phyloP scores from a whole-genome alignment of 2,329 filamentous ascomycete species.

The Talaromyces sp. region DNA sequence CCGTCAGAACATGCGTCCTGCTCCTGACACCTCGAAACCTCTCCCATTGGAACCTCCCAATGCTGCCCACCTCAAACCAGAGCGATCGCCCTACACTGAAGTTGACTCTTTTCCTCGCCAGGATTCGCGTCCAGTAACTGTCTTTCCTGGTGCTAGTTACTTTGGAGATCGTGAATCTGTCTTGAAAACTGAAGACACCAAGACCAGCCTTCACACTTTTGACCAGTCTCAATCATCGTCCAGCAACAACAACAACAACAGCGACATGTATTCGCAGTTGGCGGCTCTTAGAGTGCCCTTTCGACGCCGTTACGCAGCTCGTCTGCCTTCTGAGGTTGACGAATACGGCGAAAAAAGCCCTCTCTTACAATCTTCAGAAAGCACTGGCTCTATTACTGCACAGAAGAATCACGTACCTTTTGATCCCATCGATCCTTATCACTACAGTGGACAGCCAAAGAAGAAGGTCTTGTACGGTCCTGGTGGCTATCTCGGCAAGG shows the following conservation, averaged over 20 bases:
- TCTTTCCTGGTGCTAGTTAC: slow-evolving; percentile 5
- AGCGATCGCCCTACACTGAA: not conserved
- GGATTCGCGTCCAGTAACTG: not conserved
- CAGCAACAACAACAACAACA: not conserved
- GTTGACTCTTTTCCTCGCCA: not conserved
- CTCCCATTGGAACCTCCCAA: not conserved
- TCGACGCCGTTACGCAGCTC: not conserved
- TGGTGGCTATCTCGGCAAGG: slow-evolving; percentile 15
- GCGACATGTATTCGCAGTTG: slow-evolving; percentile 12
- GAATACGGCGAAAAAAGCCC: not conserved
- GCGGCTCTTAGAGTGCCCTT: slow-evolving; percentile 10
- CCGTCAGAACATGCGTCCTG: slow-evolving; percentile 1
- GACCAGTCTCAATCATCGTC: not conserved
- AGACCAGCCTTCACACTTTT: not conserved
- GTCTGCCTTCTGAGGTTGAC: not conserved
- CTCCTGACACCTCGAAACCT: not conserved
- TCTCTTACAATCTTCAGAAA: not conserved
- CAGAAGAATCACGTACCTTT: slow-evolving; percentile 11
- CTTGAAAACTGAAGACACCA: not conserved
- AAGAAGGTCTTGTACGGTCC: slow-evolving; percentile 17
- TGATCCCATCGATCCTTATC: slow-evolving; percentile 17
- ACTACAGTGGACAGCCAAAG: slow-evolving; percentile 16
- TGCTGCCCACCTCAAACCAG: not conserved
- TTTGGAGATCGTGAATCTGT: not conserved
- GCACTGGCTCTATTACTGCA: not conserved